phyloP scores from a whole-genome alignment of 1,139 yeast species.

The Fermentozyma sake region DNA sequence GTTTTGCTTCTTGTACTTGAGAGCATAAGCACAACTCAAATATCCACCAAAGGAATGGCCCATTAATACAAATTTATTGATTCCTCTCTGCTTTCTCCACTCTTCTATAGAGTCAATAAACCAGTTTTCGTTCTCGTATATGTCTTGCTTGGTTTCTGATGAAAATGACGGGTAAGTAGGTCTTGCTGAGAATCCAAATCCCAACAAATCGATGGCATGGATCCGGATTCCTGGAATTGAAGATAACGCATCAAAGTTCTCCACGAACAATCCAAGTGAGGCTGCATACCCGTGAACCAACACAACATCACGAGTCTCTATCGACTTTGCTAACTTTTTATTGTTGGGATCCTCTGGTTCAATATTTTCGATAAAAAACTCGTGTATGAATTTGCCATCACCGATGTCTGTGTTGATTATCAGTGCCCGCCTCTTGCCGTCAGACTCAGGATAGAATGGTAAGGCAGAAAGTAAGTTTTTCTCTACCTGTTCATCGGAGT shows the following conservation, averaged over 20 bases:
- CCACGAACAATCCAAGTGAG: slow-evolving; percentile 40
- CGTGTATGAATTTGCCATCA: slow-evolving; percentile 45
- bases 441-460: slow-evolving; percentile 56
- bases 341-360: slow-evolving; percentile 15
- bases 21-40: slow-evolving; percentile 70
- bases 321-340: slow-evolving; percentile 4
- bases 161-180: slow-evolving; percentile 36
- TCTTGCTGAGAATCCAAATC: slow-evolving; percentile 43
- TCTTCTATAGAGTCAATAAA: slow-evolving; percentile 78
- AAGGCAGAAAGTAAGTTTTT: slow-evolving; percentile 37
- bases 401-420: slow-evolving; percentile 39
- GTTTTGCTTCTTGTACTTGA: slow-evolving; percentile 47
- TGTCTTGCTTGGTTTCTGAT: slow-evolving; percentile 23
- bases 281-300: slow-evolving; percentile 48
- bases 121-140: slow-evolving; percentile 58
- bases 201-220: slow-evolving; percentile 43
- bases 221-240: slow-evolving; percentile 39
- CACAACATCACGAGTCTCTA: slow-evolving; percentile 29
- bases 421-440: slow-evolving; percentile 45
- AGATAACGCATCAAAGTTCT: slow-evolving; percentile 36
- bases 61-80: slow-evolving; percentile 62
- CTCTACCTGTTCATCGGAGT: slow-evolving; percentile 30
- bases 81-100: slow-evolving; percentile 64
- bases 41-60: slow-evolving; percentile 97
- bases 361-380: slow-evolving; percentile 43